A percentile compares a stretch with the other conserved stretches of the same genome.
Evolutionary conservation across 1,139 yeast species (phyloP).

Genomic region (Hemisphaericaspora subhashii): DNA sequence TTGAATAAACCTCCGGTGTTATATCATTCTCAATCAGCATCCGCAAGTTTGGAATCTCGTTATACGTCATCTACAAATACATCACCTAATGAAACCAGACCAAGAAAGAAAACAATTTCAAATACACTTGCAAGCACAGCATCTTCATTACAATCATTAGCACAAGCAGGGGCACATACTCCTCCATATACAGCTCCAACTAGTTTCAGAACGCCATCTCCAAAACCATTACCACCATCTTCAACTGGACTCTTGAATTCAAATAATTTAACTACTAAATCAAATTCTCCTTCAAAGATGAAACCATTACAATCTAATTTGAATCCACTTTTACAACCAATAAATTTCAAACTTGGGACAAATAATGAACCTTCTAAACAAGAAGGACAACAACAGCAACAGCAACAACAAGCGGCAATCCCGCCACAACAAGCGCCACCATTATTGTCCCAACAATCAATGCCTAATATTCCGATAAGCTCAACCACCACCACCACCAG

Average conservation of each 20-base stretch:
- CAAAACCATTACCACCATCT: constrained; percentile 40
- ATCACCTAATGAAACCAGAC: constrained; percentile 22
- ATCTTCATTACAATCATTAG: constrained; percentile 11
- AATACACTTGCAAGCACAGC: constrained; percentile 27
- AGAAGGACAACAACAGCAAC: constrained; percentile 1
- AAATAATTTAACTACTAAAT: constrained; percentile 17
- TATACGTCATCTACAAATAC: constrained; percentile 19
- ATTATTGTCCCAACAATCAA: constrained; percentile 14
- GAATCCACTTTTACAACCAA: constrained; percentile 59
- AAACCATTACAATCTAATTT: constrained; percentile 49
- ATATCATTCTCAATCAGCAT: constrained; percentile 50
- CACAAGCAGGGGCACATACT: constrained; percentile 30
- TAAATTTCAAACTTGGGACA: constrained; percentile 45
- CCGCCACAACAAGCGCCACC: constrained; percentile 15
- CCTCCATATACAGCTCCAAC: constrained; percentile 33
- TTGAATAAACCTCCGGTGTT: constrained; percentile 49
- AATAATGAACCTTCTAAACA: constrained; percentile 4
- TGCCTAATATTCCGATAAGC: constrained; percentile 15
- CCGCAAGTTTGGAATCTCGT: constrained; percentile 43
- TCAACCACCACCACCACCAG: no score
- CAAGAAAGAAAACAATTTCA: constrained; percentile 43
- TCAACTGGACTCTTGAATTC: constrained; percentile 22
- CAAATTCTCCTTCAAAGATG: constrained; percentile 54
- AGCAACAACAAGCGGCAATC: constrained; percentile 3
- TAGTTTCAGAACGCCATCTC: constrained; percentile 37